Evolutionary conservation across 805 yeast species (phyloP).

Genomic region (Schizosaccharomyces japonicus): DNA sequence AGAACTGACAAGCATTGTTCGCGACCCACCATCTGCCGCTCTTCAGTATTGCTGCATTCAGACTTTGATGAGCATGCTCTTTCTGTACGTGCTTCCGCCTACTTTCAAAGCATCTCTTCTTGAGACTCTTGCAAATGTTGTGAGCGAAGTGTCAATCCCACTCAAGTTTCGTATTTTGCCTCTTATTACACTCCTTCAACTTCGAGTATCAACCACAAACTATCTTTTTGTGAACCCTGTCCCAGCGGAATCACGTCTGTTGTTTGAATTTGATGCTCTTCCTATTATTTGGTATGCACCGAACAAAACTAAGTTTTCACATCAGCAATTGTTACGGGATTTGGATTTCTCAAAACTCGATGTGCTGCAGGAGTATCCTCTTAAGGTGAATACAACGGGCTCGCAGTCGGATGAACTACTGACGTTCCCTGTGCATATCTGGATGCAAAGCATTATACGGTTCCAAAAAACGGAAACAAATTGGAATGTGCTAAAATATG

Average conservation of each 20-base stretch:
- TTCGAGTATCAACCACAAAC: neutral
- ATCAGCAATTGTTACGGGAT: too few species aligned
- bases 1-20: neutral
- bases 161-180: neutral
- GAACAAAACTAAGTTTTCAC: too few species aligned
- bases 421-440: neutral
- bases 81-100: neutral
- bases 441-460: neutral
- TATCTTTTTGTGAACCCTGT: neutral
- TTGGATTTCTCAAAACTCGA: neutral
- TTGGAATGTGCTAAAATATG: neutral
- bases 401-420: neutral
- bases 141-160: neutral
- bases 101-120: neutral
- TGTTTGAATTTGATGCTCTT: neutral
- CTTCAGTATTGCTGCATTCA: neutral
- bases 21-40: neutral
- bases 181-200: neutral
- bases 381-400: neutral
- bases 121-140: neutral
- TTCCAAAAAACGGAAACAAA: neutral
- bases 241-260: neutral
- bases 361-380: neutral
- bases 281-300: too few species aligned
- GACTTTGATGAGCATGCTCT: neutral